These are phyloP conservation scores for Sphaerulina vaccinii DNA, from an alignment of 2,329 filamentous ascomycete genomes.

Conservation along the genomic window DNA sequence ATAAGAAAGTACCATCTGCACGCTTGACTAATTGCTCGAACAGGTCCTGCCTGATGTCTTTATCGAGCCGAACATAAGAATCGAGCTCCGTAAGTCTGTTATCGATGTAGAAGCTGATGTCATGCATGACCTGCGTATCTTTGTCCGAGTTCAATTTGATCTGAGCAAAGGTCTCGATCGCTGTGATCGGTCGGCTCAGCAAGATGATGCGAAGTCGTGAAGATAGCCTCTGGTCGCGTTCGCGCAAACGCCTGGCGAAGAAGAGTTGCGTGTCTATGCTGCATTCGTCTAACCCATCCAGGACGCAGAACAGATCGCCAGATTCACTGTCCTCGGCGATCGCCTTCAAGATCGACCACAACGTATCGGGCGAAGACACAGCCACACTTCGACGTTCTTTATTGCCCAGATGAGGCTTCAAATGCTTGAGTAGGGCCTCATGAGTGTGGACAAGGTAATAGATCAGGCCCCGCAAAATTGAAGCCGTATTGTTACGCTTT, in stretches of 20 bases:
- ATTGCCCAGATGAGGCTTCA: not conserved
- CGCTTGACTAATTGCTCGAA: not conserved
- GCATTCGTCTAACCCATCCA: constrained; percentile 7
- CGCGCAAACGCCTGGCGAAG: no score
- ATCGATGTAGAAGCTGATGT: not conserved
- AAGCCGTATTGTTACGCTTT: not conserved
- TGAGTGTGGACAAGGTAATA: not conserved
- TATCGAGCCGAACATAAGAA: no score
- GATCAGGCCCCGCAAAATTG: not conserved
- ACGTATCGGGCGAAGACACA: not conserved
- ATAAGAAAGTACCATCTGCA: not conserved
- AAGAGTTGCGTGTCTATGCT: not conserved
- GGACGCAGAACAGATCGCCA: not conserved
- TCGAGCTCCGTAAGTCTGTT: not conserved
- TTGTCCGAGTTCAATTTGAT: not conserved
- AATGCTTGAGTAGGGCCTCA: not conserved
- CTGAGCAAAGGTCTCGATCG: not conserved
- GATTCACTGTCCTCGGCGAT: not conserved
- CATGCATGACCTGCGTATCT: not conserved
- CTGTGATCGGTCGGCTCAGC: not conserved
- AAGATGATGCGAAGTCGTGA: not conserved
- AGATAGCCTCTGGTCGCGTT: no score
- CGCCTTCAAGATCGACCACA: not conserved
- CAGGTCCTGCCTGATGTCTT: not conserved
- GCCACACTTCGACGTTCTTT: not conserved